A percentile compares a stretch with the other conserved stretches of the same genome.
Conservation (phyloP, 179 eudicot genomes). For the Sideroxylon spinosum region DNA sequence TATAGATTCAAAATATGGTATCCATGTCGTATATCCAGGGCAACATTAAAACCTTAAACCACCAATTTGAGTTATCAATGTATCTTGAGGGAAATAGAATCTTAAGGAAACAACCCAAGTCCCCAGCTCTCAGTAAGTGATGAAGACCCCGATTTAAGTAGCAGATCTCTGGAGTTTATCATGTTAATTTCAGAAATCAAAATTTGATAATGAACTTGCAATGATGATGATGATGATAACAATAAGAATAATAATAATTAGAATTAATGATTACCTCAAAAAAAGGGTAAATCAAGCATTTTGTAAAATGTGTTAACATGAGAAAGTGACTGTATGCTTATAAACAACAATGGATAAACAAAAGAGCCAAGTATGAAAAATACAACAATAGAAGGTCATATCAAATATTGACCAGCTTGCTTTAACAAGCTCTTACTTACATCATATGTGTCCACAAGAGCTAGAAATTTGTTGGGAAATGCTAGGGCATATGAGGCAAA, state of each 20-base stretch:
- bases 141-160: slow-evolving; percentile 3
- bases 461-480: slow-evolving; percentile 71
- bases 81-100: slow-evolving; percentile 5
- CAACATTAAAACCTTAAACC: not conserved
- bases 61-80: not conserved
- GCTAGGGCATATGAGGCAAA: slow-evolving; percentile 85
- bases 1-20: not conserved
- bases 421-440: slow-evolving; percentile 40
- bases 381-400: not conserved
- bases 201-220: not conserved
- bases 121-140: not conserved
- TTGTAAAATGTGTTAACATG: not conserved
- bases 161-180: not conserved
- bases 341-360: slow-evolving; percentile 11
- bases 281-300: not conserved
- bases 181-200: no score
- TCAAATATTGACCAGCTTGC: not conserved
- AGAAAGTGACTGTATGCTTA: not conserved
- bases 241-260: not conserved
- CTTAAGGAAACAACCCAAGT: not conserved
- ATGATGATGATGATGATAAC: not conserved
- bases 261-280: not conserved
- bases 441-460: slow-evolving; percentile 91
- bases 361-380: not conserved
- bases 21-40: not conserved